phyloP scores from a whole-genome alignment of 1,284 basidiomycete genomes.

The Sphaerobolus stellatus region DNA sequence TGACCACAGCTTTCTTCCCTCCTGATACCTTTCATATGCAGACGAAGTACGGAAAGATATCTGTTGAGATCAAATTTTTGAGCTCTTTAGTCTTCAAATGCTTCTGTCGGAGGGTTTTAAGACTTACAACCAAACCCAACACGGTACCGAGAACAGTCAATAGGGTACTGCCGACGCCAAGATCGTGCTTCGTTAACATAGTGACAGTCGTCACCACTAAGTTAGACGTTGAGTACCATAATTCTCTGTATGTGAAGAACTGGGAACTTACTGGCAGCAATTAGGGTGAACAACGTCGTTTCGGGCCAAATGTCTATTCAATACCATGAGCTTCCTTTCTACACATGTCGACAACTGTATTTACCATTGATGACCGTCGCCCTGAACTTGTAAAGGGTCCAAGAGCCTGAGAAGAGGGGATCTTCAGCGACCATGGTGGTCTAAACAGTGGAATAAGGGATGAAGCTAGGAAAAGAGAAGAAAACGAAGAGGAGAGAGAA shows the following conservation, averaged over 20 bases:
- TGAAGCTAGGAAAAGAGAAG: no score
- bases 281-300: conserved; percentile 51
- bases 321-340: neutral
- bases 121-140: conserved; percentile 35
- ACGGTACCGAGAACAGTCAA: conserved; percentile 43
- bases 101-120: no score
- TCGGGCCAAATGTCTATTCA: conserved; percentile 57
- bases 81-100: neutral
- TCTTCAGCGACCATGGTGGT: neutral
- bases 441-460: no score
- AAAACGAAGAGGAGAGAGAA: no score
- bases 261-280: conserved; percentile 54
- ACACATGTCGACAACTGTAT: neutral
- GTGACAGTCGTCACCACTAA: conserved; percentile 56
- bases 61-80: conserved; percentile 13
- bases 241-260: no score
- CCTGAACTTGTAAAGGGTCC: conserved; percentile 53
- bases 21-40: conserved; percentile 65
- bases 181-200: conserved; percentile 40
- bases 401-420: conserved; percentile 27
- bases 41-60: conserved; percentile 47
- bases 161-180: conserved; percentile 44
- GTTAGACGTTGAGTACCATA: neutral
- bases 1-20: conserved; percentile 64
- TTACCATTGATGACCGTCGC: conserved; percentile 54